phyloP scores from a whole-genome alignment of 2,329 filamentous ascomycete genomes.

The Fusarium zealandicum region DNA sequence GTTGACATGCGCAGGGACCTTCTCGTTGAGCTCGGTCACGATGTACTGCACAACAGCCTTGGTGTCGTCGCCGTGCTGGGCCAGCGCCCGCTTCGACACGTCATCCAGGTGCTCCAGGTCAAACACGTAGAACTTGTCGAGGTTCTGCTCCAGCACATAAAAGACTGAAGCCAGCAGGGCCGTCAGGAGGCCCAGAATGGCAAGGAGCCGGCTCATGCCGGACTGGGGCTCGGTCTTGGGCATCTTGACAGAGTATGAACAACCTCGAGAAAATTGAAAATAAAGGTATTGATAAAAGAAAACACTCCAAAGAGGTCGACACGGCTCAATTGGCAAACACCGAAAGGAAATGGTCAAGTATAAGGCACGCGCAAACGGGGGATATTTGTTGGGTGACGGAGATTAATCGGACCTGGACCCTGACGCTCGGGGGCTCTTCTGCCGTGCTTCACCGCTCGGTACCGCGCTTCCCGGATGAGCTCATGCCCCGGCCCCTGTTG shows the following conservation, averaged over 20 bases:
- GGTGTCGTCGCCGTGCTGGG: conserved; percentile 78
- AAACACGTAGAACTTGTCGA: conserved; percentile 78
- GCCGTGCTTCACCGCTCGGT: conserved; percentile 43
- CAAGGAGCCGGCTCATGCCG: conserved; percentile 51
- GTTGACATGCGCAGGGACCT: conserved; percentile 66
- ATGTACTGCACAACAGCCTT: conserved; percentile 72
- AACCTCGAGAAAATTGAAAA: background rate
- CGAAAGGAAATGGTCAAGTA: conserved; percentile 4
- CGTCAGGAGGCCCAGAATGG: conserved; percentile 60
- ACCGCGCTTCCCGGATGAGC: conserved; percentile 36
- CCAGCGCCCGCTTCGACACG: conserved; percentile 70
- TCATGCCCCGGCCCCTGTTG: conserved; percentile 10
- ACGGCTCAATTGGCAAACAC: conserved; percentile 18
- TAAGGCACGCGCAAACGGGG: background rate
- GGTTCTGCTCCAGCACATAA: conserved; percentile 64
- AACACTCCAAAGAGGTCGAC: background rate
- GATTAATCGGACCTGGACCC: conserved; percentile 25
- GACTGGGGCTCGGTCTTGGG: conserved; percentile 31
- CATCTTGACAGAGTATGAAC: conserved; percentile 12
- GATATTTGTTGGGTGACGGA: conserved; percentile 29
- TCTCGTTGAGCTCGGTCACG: conserved; percentile 67
- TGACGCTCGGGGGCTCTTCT: conserved; percentile 20
- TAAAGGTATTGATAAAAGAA: background rate
- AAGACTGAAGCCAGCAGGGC: conserved; percentile 62
- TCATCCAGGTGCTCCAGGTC: conserved; percentile 71